These are phyloP conservation scores for Glutinoglossum americanum DNA, from an alignment of 495 filamentous ascomycete species.

Conservation along the genomic window DNA sequence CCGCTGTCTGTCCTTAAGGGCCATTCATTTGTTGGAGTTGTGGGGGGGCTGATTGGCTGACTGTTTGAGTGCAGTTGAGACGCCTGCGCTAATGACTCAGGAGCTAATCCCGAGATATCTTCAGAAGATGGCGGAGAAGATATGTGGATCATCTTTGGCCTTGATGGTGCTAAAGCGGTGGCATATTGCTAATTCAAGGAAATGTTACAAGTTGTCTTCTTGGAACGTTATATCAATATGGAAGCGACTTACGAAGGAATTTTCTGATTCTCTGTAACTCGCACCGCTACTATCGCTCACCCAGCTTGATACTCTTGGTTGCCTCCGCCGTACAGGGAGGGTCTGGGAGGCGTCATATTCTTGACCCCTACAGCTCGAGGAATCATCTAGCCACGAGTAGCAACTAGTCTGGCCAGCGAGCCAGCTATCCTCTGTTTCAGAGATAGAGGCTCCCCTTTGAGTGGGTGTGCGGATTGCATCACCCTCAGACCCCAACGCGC, in stretches of 20 bases:
- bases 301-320: background rate
- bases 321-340: background rate
- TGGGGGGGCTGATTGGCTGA: background rate
- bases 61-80: background rate
- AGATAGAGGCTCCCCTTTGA: background rate
- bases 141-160: background rate
- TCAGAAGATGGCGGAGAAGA: background rate
- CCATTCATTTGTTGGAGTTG: background rate
- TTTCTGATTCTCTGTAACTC: background rate
- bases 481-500: background rate
- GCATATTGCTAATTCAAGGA: background rate
- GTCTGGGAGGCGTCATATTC: background rate
- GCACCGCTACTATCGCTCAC: background rate
- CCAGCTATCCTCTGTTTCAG: background rate
- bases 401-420: background rate
- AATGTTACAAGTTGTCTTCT: background rate
- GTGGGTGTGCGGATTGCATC: background rate
- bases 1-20: background rate
- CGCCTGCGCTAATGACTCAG: background rate
- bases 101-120: background rate
- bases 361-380: background rate
- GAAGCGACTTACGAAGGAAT: background rate
- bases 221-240: background rate
- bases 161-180: constrained; percentile 1
- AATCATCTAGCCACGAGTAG: background rate